A percentile compares a stretch with the other conserved stretches of the same genome.
Conservation (phyloP, 768 basidiomycete genomes). For the Fomitopsis serialis region DNA sequence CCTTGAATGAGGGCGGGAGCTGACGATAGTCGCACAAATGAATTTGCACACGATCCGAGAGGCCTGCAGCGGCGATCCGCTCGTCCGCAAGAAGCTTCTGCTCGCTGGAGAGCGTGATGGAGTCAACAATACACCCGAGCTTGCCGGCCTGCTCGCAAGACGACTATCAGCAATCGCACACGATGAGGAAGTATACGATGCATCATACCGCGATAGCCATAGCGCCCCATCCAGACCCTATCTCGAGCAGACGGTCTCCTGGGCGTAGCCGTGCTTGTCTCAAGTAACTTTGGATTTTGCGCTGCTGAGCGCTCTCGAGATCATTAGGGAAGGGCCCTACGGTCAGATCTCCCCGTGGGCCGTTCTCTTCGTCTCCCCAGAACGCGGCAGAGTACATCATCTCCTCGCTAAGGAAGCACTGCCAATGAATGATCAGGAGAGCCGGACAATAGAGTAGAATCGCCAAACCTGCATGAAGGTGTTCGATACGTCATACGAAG, state of each 20-base stretch:
- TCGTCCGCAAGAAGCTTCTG: constrained; percentile 38
- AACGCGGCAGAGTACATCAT: constrained; percentile 92
- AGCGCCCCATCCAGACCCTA: constrained; percentile 46
- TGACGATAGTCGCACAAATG: constrained; percentile 44
- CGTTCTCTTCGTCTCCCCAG: constrained; percentile 69
- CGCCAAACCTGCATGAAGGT: constrained; percentile 53
- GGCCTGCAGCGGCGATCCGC: constrained; percentile 33
- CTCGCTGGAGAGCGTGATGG: constrained; percentile 41
- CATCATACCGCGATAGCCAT: constrained; percentile 42
- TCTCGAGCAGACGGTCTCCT: constrained; percentile 42
- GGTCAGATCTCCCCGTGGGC: constrained; percentile 61
- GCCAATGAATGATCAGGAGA: background rate
- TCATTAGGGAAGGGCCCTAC: constrained; percentile 24
- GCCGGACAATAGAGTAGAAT: background rate
- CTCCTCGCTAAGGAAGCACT: constrained; percentile 74
- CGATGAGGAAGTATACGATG: background rate
- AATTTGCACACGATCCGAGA: constrained; percentile 33
- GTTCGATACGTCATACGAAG: constrained; percentile 82
- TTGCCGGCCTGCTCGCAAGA: constrained; percentile 24
- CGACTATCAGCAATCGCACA: background rate
- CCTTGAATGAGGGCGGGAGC: constrained; percentile 33
- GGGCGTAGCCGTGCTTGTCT: constrained; percentile 34
- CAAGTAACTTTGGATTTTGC: constrained; percentile 39
- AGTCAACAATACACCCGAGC: constrained; percentile 44
- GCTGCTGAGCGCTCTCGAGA: constrained; percentile 32